phyloP scores from a whole-genome alignment of 345 rosid species.

The Sonneratia caseolaris region DNA sequence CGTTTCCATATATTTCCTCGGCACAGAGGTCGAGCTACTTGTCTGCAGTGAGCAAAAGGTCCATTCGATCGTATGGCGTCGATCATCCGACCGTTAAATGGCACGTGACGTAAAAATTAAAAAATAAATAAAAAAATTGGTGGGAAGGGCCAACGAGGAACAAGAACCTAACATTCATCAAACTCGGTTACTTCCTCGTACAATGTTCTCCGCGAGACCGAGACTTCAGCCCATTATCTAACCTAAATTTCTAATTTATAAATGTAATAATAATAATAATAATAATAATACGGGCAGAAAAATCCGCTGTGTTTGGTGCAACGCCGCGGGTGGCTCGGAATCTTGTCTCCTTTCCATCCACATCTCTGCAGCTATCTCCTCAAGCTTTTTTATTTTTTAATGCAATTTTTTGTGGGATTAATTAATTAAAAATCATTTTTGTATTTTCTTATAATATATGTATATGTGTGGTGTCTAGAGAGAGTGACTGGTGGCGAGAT shows the following conservation, averaged over 20 bases:
- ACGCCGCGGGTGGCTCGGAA: constrained; percentile 1
- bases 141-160: not conserved
- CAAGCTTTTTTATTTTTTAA: too few species aligned
- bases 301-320: constrained; percentile 5
- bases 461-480: too few species aligned
- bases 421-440: too few species aligned
- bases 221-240: not conserved
- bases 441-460: too few species aligned
- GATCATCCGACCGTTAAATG: too few species aligned
- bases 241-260: not conserved
- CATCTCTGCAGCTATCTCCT: not conserved
- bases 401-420: too few species aligned
- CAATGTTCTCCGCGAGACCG: not conserved
- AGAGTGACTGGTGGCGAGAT: constrained; percentile 3
- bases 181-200: not conserved
- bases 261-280: not conserved
- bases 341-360: not conserved
- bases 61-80: too few species aligned
- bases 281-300: not conserved
- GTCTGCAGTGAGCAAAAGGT: too few species aligned
- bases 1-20: too few species aligned
- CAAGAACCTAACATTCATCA: not conserved
- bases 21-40: too few species aligned
- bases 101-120: too few species aligned
- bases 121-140: too few species aligned